A percentile compares a stretch with the other conserved stretches of the same genome.
These are phyloP conservation scores for Pistacia vera DNA, from an alignment of 345 rosid species.

Conservation along the genomic window DNA sequence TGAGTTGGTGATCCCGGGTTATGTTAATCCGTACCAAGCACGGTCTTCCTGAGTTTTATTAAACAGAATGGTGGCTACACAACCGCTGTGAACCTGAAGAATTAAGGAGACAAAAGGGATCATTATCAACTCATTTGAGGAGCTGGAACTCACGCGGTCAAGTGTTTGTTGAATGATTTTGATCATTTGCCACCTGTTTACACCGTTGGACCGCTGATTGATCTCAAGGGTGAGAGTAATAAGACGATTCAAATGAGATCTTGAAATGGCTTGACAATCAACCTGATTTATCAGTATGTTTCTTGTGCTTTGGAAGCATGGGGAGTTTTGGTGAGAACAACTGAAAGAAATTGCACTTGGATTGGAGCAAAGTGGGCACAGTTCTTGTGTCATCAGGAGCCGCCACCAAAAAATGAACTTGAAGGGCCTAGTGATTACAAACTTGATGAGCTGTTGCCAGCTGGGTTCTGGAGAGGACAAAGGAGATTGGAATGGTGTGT, in stretches of 20 bases:
- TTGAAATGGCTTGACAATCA: conserved; percentile 42
- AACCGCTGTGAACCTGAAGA: background rate
- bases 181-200: conserved; percentile 16
- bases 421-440: conserved; percentile 10
- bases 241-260: conserved; percentile 2
- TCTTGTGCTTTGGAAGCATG: conserved; percentile 48
- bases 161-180: background rate
- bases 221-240: conserved; percentile 8
- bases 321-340: conserved; percentile 37
- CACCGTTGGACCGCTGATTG: conserved; percentile 37
- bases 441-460: conserved; percentile 27
- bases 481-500: background rate
- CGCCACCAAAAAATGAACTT: conserved; percentile 12
- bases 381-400: conserved; percentile 42
- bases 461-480: conserved; percentile 33
- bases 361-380: conserved; percentile 27
- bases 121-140: conserved; percentile 28
- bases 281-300: conserved; percentile 36
- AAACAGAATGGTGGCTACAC: background rate
- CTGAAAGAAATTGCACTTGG: conserved; percentile 35
- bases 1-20: conserved; percentile 13
- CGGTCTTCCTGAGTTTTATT: conserved; percentile 21
- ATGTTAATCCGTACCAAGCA: conserved; percentile 25
- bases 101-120: conserved; percentile 33
- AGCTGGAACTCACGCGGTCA: conserved; percentile 30